Evolutionary conservation across 192 early-diverging fungal genomes (phyloP), one percentile per base, ranked within the genome.

Genomic region (Umbelopsis vinacea): DNA sequence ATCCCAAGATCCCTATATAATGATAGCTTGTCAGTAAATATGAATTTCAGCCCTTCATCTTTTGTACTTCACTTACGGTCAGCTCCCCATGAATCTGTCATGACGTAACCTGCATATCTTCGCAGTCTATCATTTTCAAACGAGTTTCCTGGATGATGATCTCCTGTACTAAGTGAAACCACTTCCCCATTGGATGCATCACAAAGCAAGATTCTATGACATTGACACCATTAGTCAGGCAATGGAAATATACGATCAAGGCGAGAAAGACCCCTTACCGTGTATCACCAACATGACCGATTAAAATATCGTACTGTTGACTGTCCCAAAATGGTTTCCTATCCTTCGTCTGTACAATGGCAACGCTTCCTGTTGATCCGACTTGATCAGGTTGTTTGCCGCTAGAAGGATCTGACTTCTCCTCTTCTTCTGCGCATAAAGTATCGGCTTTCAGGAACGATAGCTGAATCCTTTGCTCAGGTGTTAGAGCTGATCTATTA

Each of bases 11-110:
- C 48, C 57, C 57, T 63, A 35, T 6, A 12, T 24, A 6, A 29
- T 6, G 2, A 8, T 8, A 37, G 17, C 8, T 12, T 37, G 2
- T 63, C n/a, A 14, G 26, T 37, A 19, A 19, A 12, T 17, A 37
- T 37, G 12, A 15, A 55, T 0, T 37, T 0, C 26, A 8, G 11
- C 2, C 10, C n/a, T n/a, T 22, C 19, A 63, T 35, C 8, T 19
- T 5, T 17, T 17, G 11, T 17, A 19, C 17, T 3, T 37, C 14
- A 37, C 57, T 63, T 63, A 63, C 88, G 83, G 70, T 91, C 89
- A 74, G 90, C 88, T 50, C 91, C 91, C 81, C 88, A 92, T 5
- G 91, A 92, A 75, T 92, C 91, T 22, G 90, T 88, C 21, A 84
- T 91, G 29, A 92, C 85, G 76, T 88, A 92, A 0, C 89, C 90